phyloP scores from a whole-genome alignment of 371 early-diverging fungal genomes.

The Actinomucor elegans region DNA sequence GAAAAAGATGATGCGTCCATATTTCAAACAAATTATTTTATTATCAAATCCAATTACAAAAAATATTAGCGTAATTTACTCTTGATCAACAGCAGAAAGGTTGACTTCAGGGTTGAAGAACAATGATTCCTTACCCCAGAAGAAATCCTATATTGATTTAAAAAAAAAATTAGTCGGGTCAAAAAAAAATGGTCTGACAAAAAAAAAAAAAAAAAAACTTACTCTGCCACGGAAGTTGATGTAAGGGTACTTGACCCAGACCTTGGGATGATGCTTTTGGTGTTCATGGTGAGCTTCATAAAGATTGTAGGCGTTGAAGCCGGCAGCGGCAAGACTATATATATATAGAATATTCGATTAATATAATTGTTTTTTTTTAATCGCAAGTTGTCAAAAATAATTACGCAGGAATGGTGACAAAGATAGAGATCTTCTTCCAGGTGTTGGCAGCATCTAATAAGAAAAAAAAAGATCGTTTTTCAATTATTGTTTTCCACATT shows the following conservation, averaged over 20 bases:
- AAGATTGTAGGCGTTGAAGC: constrained; percentile 48
- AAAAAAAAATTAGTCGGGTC: no score
- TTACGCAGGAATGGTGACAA: constrained; percentile 51
- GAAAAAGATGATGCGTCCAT: no score
- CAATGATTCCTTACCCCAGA: constrained; percentile 52
- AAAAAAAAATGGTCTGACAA: no score
- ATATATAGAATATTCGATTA: not conserved
- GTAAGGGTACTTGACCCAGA: constrained; percentile 46
- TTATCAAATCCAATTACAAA: no score
- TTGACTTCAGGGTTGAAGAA: constrained; percentile 56
- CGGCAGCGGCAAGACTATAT: constrained; percentile 41
- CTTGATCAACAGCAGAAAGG: constrained; percentile 36
- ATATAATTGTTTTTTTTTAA: constrained; percentile 6
- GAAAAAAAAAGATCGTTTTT: not conserved
- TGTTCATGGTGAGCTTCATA: constrained; percentile 41
- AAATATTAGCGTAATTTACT: constrained; percentile 3
- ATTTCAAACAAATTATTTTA: no score
- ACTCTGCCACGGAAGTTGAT: constrained; percentile 40
- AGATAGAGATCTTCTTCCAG: constrained; percentile 55
- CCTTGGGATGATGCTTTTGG: constrained; percentile 41
- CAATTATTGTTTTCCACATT: no score
- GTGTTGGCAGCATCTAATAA: constrained; percentile 42
- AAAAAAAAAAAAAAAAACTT: no score
- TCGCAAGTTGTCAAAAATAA: no score
- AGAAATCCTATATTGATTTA: no score